These are phyloP conservation scores for Phylloporus gajari DNA, from an alignment of 1,284 basidiomycete genomes.

Conservation along the genomic window DNA sequence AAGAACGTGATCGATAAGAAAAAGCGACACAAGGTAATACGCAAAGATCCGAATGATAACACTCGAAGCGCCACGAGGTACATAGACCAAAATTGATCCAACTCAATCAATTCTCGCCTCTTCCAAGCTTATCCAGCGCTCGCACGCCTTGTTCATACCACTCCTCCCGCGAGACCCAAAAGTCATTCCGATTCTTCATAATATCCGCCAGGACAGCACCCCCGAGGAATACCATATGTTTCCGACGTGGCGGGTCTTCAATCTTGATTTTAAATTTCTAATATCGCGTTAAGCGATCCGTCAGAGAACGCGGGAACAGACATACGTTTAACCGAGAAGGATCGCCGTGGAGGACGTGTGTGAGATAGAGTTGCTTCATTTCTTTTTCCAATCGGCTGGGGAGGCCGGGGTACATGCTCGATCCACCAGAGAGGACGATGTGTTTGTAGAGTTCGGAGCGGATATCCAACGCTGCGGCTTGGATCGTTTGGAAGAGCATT, in stretches of 20 bases:
- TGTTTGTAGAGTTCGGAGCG: conserved; percentile 97
- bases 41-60: too few species aligned
- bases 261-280: conserved; percentile 99
- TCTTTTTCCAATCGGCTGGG: conserved; percentile 98
- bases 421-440: conserved; percentile 96
- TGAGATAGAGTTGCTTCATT: conserved; percentile 98
- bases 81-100: too few species aligned
- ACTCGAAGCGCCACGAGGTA: too few species aligned
- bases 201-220: conserved; percentile 92
- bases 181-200: conserved; percentile 63
- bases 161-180: conserved; percentile 81
- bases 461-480: conserved; percentile 90
- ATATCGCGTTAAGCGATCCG: background rate
- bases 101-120: conserved; percentile 57
- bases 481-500: conserved; percentile 97
- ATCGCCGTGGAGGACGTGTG: conserved; percentile 88
- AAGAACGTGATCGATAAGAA: too few species aligned
- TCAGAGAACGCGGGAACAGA: conserved; percentile 28
- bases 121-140: conserved; percentile 85
- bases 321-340: conserved; percentile 86
- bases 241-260: conserved; percentile 96
- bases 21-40: too few species aligned
- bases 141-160: conserved; percentile 58
- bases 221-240: conserved; percentile 99
- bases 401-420: conserved; percentile 98